These are phyloP conservation scores for Paecilomyces fulvus DNA, from an alignment of 2,329 filamentous ascomycete genomes.

Conservation along the genomic window DNA sequence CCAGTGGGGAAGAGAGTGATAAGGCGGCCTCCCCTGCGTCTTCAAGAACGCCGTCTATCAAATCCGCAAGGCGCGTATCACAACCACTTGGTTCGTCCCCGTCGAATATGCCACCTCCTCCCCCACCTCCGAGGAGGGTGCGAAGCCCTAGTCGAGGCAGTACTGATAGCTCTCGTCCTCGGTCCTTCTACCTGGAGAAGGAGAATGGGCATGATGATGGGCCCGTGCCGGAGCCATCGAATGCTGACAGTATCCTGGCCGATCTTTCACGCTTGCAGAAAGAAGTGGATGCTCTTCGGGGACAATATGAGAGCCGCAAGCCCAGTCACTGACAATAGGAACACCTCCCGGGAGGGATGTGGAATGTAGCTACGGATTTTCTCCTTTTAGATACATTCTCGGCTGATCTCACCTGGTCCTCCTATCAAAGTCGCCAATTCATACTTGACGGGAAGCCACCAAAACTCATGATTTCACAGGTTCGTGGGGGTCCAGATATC, in stretches of 20 bases:
- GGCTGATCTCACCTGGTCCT: neutral
- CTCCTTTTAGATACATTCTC: neutral
- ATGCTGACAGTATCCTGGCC: constrained; percentile 56
- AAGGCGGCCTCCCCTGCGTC: constrained; percentile 12
- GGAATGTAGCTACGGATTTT: neutral
- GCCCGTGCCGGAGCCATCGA: constrained; percentile 29
- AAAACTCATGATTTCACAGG: neutral
- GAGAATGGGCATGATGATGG: constrained; percentile 13
- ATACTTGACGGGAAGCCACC: neutral
- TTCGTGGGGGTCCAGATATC: neutral
- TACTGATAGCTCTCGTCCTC: constrained; percentile 16
- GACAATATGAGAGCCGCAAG: constrained; percentile 28
- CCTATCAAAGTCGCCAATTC: neutral
- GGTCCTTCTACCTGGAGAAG: constrained; percentile 11
- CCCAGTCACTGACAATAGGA: constrained; percentile 14
- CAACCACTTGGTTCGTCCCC: constrained; percentile 14
- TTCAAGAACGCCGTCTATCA: constrained; percentile 14
- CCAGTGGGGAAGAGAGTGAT: constrained; percentile 9
- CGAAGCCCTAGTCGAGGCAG: constrained; percentile 35
- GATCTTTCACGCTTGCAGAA: constrained; percentile 63
- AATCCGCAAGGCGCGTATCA: constrained; percentile 20
- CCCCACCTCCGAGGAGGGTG: constrained; percentile 40
- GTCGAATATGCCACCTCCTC: constrained; percentile 31
- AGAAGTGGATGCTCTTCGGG: constrained; percentile 58
- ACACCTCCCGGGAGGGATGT: neutral